These are phyloP conservation scores for Trichoderma breve DNA, from an alignment of 2,329 filamentous ascomycete genomes.

Conservation along the genomic window DNA sequence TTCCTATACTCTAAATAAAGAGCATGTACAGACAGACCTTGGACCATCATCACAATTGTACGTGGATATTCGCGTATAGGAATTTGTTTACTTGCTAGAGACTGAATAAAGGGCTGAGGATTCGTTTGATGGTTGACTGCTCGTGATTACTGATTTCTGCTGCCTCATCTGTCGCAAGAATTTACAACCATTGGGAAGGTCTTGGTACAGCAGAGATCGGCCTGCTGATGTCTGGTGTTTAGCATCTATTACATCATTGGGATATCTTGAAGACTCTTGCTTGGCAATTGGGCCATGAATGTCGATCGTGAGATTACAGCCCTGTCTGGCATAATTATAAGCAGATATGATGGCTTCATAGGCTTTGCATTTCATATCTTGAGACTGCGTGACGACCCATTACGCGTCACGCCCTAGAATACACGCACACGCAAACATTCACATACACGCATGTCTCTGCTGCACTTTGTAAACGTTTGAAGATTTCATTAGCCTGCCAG, in stretches of 20 bases:
- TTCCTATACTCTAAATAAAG: neutral
- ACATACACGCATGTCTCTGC: neutral
- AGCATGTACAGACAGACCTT: neutral
- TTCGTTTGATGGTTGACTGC: too few relatives aligned
- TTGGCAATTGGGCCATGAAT: neutral
- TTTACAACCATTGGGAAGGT: too few relatives aligned
- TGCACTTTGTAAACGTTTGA: conserved; percentile 38
- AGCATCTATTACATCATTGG: neutral
- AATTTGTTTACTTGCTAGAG: neutral
- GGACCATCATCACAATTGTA: too few relatives aligned
- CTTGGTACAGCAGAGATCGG: too few relatives aligned
- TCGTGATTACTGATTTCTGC: too few relatives aligned
- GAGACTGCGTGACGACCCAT: neutral
- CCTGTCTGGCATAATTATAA: neutral
- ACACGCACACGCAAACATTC: neutral
- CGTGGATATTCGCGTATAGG: rapidly evolving
- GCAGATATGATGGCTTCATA: neutral
- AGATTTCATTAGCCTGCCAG: conserved; percentile 53
- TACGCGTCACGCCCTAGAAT: conserved; percentile 22
- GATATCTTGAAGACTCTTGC: neutral
- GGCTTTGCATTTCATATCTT: neutral
- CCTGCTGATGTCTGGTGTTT: neutral
- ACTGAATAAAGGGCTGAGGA: neutral
- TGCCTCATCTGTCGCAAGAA: too few relatives aligned
- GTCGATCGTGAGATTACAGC: neutral